Conservation (phyloP, 805 yeast genomes). For the Pichia californica region DNA sequence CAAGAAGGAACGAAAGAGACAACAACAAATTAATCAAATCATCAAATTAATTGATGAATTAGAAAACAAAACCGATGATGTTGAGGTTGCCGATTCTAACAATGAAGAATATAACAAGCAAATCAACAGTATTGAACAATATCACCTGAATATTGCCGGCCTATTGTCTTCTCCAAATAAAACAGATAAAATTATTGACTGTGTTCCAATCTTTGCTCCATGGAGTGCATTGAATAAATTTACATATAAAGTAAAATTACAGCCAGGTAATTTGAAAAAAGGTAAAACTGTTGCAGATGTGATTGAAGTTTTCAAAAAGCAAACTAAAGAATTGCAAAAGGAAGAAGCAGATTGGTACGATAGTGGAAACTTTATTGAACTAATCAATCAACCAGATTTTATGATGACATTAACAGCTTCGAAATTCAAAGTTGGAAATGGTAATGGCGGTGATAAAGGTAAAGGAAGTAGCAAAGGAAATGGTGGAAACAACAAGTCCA, state of each 20-base stretch:
- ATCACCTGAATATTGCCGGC: constrained; percentile 20
- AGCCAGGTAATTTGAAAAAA: constrained; percentile 75
- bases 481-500: constrained; percentile 13
- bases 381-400: constrained; percentile 58
- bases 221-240: constrained; percentile 73
- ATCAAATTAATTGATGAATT: constrained; percentile 28
- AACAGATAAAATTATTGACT: constrained; percentile 50
- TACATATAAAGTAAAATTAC: constrained; percentile 77
- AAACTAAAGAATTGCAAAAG: constrained; percentile 21
- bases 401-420: constrained; percentile 63
- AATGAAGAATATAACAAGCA: constrained; percentile 10
- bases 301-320: constrained; percentile 46
- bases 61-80: constrained; percentile 17
- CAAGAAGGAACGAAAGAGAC: constrained; percentile 21
- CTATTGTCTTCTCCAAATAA: constrained; percentile 39
- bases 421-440: constrained; percentile 55
- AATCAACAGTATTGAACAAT: constrained; percentile 24
- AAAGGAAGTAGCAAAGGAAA: constrained; percentile 8
- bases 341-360: constrained; percentile 58
- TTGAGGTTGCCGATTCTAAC: constrained; percentile 13
- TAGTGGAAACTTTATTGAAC: constrained; percentile 51
- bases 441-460: constrained; percentile 10
- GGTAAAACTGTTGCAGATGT: constrained; percentile 79
- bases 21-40: constrained; percentile 27
- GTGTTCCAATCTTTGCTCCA: constrained; percentile 88